A percentile compares a stretch with the other conserved stretches of the same genome.
Conservation (phyloP, 306 rosid genomes). For the Pterocarpus macrocarpus region DNA sequence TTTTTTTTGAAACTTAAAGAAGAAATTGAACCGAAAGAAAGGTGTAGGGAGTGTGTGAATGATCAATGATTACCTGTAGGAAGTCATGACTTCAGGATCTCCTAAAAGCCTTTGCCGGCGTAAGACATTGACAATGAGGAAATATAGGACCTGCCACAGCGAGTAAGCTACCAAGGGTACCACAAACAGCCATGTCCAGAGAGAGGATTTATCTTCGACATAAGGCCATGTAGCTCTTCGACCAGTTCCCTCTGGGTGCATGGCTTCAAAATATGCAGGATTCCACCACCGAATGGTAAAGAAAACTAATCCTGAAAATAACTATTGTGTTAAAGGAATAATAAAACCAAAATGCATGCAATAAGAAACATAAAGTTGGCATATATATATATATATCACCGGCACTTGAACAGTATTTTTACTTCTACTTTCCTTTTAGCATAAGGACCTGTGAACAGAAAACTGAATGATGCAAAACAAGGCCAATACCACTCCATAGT, state of each 20-base stretch:
- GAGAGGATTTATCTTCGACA: constrained; percentile 72
- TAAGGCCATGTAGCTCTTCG: constrained; percentile 86
- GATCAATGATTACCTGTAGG: constrained; percentile 67
- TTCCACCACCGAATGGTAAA: constrained; percentile 98
- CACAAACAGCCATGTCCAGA: constrained; percentile 85
- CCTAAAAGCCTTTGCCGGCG: constrained; percentile 83
- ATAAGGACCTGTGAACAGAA: too few species aligned
- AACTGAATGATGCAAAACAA: too few species aligned
- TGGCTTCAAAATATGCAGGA: constrained; percentile 77
- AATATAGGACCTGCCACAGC: constrained; percentile 87
- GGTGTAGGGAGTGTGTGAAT: not conserved
- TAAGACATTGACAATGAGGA: constrained; percentile 84
- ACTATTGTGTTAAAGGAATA: constrained; percentile 2
- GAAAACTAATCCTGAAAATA: constrained; percentile 81
- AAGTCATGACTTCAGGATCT: constrained; percentile 98
- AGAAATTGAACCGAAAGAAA: not conserved
- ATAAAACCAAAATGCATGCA: constrained; percentile 13
- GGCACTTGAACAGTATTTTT: too few species aligned
- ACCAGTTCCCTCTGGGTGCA: constrained; percentile 79
- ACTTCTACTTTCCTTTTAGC: too few species aligned
- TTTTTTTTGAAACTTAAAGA: not conserved
- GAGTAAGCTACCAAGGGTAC: constrained; percentile 85
- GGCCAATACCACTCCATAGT: too few species aligned
- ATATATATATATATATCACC: constrained; percentile 10
- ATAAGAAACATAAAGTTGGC: constrained; percentile 35